A percentile compares a stretch with the other conserved stretches of the same genome.
phyloP scores from a whole-genome alignment of 2,329 filamentous ascomycete genomes.

The Penicillium verrucosum region DNA sequence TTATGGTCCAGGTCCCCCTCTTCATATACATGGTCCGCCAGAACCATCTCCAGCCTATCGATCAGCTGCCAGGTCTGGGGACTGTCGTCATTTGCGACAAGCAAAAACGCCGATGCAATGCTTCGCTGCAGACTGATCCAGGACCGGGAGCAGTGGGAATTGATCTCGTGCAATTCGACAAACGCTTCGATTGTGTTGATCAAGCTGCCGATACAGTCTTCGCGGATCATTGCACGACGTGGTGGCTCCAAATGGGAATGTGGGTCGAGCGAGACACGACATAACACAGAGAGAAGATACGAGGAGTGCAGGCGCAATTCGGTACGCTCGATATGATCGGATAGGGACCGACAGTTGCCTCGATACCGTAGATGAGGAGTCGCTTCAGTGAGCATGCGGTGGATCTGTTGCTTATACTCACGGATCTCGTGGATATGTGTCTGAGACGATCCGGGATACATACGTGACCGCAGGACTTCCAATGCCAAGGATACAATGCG shows the following conservation, averaged over 20 bases:
- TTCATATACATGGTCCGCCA: slow-evolving; percentile 33
- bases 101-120: slow-evolving; percentile 42
- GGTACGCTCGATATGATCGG: slow-evolving; percentile 57
- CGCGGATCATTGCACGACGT: slow-evolving; percentile 40
- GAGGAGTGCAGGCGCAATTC: slow-evolving; percentile 59
- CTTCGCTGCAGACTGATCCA: slow-evolving; percentile 44
- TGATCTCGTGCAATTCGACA: slow-evolving; percentile 48
- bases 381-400: slow-evolving; percentile 54
- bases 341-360: slow-evolving; percentile 36
- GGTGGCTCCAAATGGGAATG: slow-evolving; percentile 41
- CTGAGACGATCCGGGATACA: slow-evolving; percentile 47
- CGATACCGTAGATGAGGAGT: slow-evolving; percentile 54
- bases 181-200: slow-evolving; percentile 55
- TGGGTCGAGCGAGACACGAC: slow-evolving; percentile 52
- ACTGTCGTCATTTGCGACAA: slow-evolving; percentile 32
- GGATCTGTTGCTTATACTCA: slow-evolving; percentile 54
- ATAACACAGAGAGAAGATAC: slow-evolving; percentile 58
- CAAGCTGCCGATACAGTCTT: slow-evolving; percentile 53
- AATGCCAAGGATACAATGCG: slow-evolving; percentile 51
- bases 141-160: slow-evolving; percentile 38
- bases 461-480: slow-evolving; percentile 55
- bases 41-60: slow-evolving; percentile 28
- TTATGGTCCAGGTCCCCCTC: slow-evolving; percentile 24
- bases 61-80: slow-evolving; percentile 28
- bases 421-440: slow-evolving; percentile 52